Base-by-base conservation (phyloP, 129 eudicot genomes). In the Smallanthus sonchifolius region DNA sequence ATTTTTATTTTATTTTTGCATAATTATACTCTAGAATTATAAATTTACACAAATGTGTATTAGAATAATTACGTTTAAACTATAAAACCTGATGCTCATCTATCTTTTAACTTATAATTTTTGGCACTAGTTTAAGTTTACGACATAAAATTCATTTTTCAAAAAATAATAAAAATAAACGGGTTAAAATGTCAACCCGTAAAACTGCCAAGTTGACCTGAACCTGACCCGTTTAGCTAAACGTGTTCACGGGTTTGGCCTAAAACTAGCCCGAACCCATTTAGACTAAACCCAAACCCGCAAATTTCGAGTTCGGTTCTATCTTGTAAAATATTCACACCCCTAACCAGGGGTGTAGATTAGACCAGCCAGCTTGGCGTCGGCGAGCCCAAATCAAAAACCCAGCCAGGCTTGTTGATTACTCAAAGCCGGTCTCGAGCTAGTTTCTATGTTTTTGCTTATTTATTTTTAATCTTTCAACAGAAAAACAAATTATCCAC, bases 401-500 rank as follows among this genome's bases (percentile, higher is more conserved):
- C 42, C n/a, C 19, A 60, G n/a, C 3, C 4, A 34, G 19, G 66
- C 47, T 51, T 16, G 38, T 48, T 69, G 37, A 47, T 10, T 14
- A 66, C 52, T 39, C 30, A 20, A 30, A 49, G 37, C 7, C 59
- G 2, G 57, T 7, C 15, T 70, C 57, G 49, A 37, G 39, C 19
- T 37, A 19, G 35, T 16, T 51, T 70, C 36, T 70, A 20, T 10
- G 13, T 72, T 9, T 56, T 55, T 2, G 16, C 67, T 37, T 34
- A 51, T 30, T 51, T 28, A 43, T 40, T 56, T 55, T 65, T 37
- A 43, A 38, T 64, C 10, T 30, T 70, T 78, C 48, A 24, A 74
- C 85, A 93, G 98, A 88, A 84, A 93, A 93, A 84, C 97, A 88
- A 65, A 93, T 93, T 43, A 90, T 93, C 47, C 98, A 93, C 79